A percentile compares a stretch with the other conserved stretches of the same genome.
Conservation (phyloP, 805 yeast genomes). For the Candida ficus region DNA sequence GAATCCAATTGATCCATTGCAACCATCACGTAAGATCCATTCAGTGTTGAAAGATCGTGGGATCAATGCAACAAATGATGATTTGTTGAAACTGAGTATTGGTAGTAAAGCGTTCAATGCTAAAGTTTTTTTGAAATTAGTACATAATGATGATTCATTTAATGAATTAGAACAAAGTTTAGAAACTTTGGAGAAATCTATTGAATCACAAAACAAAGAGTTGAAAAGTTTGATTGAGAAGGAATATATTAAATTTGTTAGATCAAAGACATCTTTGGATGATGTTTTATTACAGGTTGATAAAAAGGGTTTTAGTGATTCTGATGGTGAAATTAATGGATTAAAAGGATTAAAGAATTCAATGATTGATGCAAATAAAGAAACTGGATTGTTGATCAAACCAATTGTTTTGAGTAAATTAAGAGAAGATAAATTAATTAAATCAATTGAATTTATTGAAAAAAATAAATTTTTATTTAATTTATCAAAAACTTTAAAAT, state of each 20-base stretch:
- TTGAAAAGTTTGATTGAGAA: constrained; percentile 47
- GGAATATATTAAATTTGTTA: constrained; percentile 61
- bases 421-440: constrained; percentile 43
- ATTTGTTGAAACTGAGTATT: constrained; percentile 43
- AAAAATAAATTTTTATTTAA: constrained; percentile 50
- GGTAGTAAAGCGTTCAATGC: constrained; percentile 58
- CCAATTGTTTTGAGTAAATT: constrained; percentile 52
- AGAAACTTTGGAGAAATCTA: constrained; percentile 41
- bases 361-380: constrained; percentile 44
- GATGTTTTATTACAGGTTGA: constrained; percentile 51
- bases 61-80: constrained; percentile 31
- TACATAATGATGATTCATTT: constrained; percentile 52
- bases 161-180: constrained; percentile 44
- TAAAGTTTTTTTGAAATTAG: constrained; percentile 45
- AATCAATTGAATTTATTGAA: constrained; percentile 46
- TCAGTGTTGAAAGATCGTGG: constrained; percentile 35
- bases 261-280: constrained; percentile 59
- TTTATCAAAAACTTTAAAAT: constrained; percentile 45
- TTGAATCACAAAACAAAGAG: constrained; percentile 44
- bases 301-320: constrained; percentile 26
- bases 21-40: constrained; percentile 42
- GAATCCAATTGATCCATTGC: constrained; percentile 36
- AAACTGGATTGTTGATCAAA: constrained; percentile 47
- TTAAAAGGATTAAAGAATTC: constrained; percentile 34
- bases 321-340: constrained; percentile 8